These are phyloP conservation scores for Crithidia mellificae DNA, from an alignment of 208 protist genomes.

Conservation along the genomic window DNA sequence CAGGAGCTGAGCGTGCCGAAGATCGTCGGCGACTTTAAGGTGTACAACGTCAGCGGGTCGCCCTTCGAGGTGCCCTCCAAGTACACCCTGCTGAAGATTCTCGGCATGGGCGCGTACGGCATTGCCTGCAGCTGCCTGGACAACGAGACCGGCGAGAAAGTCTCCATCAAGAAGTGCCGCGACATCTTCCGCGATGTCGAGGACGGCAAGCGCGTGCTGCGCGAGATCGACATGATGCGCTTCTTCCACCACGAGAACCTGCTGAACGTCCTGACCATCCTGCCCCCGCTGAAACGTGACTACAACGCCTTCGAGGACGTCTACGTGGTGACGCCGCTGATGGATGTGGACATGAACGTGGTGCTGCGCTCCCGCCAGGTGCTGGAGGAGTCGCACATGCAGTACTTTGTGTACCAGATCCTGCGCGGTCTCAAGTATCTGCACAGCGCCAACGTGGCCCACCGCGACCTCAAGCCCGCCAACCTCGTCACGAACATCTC, in stretches of 20 bases:
- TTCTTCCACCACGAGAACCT: slow-evolving; percentile 93
- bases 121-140: slow-evolving; percentile 87
- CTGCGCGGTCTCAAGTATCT: slow-evolving; percentile 94
- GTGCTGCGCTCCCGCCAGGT: slow-evolving; percentile 92
- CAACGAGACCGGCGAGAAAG: slow-evolving; percentile 72
- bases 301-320: slow-evolving; percentile 91
- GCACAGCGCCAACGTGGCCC: slow-evolving; percentile 94
- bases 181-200: slow-evolving; percentile 95
- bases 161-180: slow-evolving; percentile 98
- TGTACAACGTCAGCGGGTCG: slow-evolving; percentile 84
- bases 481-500: slow-evolving; percentile 97
- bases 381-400: slow-evolving; percentile 92
- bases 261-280: slow-evolving; percentile 86
- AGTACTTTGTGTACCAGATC: slow-evolving; percentile 97
- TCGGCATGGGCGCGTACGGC: slow-evolving; percentile 90
- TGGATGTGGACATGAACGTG: slow-evolving; percentile 96
- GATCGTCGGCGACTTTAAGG: slow-evolving; percentile 63
- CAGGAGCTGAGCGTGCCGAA: slow-evolving; percentile 74
- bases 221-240: slow-evolving; percentile 95
- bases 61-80: slow-evolving; percentile 86
- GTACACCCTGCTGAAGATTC: slow-evolving; percentile 86
- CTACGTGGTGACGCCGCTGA: slow-evolving; percentile 96
- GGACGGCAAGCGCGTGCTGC: slow-evolving; percentile 95
- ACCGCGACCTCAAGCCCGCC: slow-evolving; percentile 96
- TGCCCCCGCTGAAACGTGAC: slow-evolving; percentile 72